Percentiles rank a stretch among this genome's conserved stretches.
Evolutionary conservation across 129 eudicot genomes (phyloP).

Genomic region (Silybum marianum): DNA sequence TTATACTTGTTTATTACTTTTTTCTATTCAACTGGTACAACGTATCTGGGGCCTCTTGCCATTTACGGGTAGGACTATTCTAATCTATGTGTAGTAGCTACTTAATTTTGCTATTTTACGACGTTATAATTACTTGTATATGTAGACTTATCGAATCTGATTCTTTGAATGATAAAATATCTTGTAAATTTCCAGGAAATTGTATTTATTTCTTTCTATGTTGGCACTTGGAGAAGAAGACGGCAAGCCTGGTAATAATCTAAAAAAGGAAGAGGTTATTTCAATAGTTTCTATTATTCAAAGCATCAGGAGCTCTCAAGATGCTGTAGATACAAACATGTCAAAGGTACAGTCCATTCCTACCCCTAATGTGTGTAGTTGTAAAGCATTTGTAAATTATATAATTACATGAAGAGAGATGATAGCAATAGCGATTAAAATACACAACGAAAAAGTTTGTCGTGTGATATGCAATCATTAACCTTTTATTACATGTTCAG

Average conservation of each 20-base stretch:
- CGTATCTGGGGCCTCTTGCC: not conserved
- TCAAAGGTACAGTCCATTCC: slow-evolving; percentile 57
- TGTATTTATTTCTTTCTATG: slow-evolving; percentile 70
- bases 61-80: not conserved
- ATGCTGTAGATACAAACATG: slow-evolving; percentile 53
- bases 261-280: slow-evolving; percentile 56
- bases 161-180: not conserved
- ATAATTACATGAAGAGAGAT: not conserved
- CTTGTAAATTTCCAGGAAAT: slow-evolving; percentile 51
- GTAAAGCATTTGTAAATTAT: not conserved
- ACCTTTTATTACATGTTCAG: slow-evolving; percentile 50
- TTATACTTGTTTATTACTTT: not conserved
- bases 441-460: not conserved
- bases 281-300: slow-evolving; percentile 55
- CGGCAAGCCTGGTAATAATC: slow-evolving; percentile 50
- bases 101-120: not conserved
- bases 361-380: not conserved
- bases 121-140: not conserved
- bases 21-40: slow-evolving; percentile 2
- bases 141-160: not conserved
- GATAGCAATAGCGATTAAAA: not conserved
- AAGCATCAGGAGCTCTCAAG: slow-evolving; percentile 69
- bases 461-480: not conserved
- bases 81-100: slow-evolving; percentile 1
- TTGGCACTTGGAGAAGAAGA: slow-evolving; percentile 71